A percentile compares a stretch with the other conserved stretches of the same genome.
These are phyloP conservation scores for Piloderma croceum DNA, from an alignment of 768 basidiomycete genomes.

Conservation along the genomic window DNA sequence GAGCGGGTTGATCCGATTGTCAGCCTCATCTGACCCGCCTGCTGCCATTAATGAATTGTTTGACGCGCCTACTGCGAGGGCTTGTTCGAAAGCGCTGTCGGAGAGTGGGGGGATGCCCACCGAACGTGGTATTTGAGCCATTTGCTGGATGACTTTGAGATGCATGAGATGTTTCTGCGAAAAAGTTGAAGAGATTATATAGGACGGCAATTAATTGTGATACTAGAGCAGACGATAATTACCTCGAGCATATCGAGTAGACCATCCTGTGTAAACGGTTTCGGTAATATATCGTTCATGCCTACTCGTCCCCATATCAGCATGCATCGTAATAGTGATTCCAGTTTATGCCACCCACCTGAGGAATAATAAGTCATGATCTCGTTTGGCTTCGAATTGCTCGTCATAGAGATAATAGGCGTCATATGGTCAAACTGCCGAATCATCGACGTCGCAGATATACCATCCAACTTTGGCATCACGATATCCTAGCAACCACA, in stretches of 20 bases:
- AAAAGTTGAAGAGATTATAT: constrained; percentile 1
- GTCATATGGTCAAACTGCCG: constrained; percentile 93
- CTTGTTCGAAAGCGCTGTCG: constrained; percentile 49
- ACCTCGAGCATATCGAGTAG: constrained; percentile 91
- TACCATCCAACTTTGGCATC: constrained; percentile 85
- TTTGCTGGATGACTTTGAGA: constrained; percentile 79
- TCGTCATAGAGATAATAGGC: constrained; percentile 98
- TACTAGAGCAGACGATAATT: constrained; percentile 14
- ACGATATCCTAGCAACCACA: constrained; percentile 71
- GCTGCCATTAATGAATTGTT: constrained; percentile 4
- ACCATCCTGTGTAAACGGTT: constrained; percentile 95
- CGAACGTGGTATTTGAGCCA: constrained; percentile 58
- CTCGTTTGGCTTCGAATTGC: constrained; percentile 88
- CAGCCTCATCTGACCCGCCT: constrained; percentile 36
- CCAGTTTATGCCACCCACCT: no score
- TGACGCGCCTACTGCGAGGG: constrained; percentile 39
- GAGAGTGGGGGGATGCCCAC: constrained; percentile 62
- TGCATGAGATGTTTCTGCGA: constrained; percentile 80
- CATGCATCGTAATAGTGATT: constrained; percentile 9
- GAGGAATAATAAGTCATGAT: constrained; percentile 87
- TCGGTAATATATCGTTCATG: constrained; percentile 96
- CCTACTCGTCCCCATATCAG: constrained; percentile 33
- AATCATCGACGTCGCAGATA: constrained; percentile 88
- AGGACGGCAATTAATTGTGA: background rate
- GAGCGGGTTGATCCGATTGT: constrained; percentile 71